Evolutionary conservation across 306 rosid genomes (phyloP).

Genomic region (Hippophae tibetana): DNA sequence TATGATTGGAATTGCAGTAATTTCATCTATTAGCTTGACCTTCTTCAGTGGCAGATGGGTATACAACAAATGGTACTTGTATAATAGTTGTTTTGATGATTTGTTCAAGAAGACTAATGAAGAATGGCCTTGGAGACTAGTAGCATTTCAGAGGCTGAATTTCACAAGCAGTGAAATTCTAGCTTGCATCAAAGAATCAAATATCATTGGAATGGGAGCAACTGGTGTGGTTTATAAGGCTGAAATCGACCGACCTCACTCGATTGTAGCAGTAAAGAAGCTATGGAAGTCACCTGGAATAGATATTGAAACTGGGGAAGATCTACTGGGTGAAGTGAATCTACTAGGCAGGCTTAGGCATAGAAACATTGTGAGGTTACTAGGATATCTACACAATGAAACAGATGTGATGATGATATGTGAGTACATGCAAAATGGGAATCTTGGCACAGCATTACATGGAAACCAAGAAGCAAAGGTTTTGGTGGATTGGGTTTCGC

Average conservation of each 20-base stretch:
- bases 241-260: constrained; percentile 53
- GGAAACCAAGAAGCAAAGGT: constrained; percentile 48
- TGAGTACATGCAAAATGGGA: constrained; percentile 82
- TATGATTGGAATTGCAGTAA: constrained; percentile 38
- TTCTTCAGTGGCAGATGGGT: constrained; percentile 42
- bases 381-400: constrained; percentile 82
- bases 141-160: constrained; percentile 77
- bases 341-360: constrained; percentile 83
- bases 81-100: constrained; percentile 40
- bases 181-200: constrained; percentile 55
- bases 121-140: constrained; percentile 89
- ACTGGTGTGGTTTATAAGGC: constrained; percentile 86
- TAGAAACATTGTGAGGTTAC: constrained; percentile 64
- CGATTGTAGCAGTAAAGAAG: constrained; percentile 73
- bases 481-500: constrained; percentile 80
- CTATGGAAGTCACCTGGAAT: constrained; percentile 45
- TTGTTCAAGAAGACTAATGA: constrained; percentile 44
- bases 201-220: constrained; percentile 74
- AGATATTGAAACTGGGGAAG: constrained; percentile 46
- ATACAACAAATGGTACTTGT: constrained; percentile 45
- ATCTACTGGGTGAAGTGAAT: constrained; percentile 59
- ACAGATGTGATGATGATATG: constrained; percentile 60
- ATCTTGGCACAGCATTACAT: constrained; percentile 72
- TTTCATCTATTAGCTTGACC: constrained; percentile 36
- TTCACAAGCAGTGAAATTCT: constrained; percentile 71